Evolutionary conservation across 768 basidiomycete species (phyloP), one percentile per base, ranked within the genome.

Genomic region (Chalciporus piperatus): DNA sequence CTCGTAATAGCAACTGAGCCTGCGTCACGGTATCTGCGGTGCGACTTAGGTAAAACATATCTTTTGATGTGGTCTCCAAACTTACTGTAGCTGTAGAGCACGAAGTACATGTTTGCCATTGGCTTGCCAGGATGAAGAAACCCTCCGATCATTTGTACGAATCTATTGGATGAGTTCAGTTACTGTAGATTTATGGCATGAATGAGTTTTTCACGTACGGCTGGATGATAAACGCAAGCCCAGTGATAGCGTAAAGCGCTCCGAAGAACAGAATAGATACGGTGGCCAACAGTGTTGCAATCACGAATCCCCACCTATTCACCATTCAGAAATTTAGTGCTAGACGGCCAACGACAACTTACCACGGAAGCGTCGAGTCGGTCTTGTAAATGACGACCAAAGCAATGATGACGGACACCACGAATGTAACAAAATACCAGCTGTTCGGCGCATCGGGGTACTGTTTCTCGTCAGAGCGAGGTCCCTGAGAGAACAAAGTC

Each of bases 311-410:
- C 79, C 79, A 82, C 57, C 60, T 61, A 32, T 10, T 3, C 10
- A 32, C 30, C 30, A 12, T 32, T 32, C 30, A 32, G 30, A 10
- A 32, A 11, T 32, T 12, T 11, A 30, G 1, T 13, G 11, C 30
- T 32, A 1, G 8, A 32, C 30, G 8, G 13, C 11, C 30, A 32
- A 10, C 10, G 13, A 32, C 30, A 27, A 56, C 61, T 49, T 20
- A 63, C 82, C 82, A 82, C 19, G 82, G 82, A 10, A 84, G 62
- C 3, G 74, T 77, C 6, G 80, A 78, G 47, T 76, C 57, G n/a
- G 74, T 76, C 27, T 77, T 74, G 63, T 83, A 84, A 52, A 78
- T 69, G 5, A 78, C 76, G 6, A 76, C 72, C 72, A 83, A 74
- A 0, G 80, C 80, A 69, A 83, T 76, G 3, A 76, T 68, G 50